Percentiles rank a stretch among this genome's conserved stretches.
These are phyloP conservation scores for Verbascum thapsus DNA, from an alignment of 257 asterid species.

Conservation along the genomic window DNA sequence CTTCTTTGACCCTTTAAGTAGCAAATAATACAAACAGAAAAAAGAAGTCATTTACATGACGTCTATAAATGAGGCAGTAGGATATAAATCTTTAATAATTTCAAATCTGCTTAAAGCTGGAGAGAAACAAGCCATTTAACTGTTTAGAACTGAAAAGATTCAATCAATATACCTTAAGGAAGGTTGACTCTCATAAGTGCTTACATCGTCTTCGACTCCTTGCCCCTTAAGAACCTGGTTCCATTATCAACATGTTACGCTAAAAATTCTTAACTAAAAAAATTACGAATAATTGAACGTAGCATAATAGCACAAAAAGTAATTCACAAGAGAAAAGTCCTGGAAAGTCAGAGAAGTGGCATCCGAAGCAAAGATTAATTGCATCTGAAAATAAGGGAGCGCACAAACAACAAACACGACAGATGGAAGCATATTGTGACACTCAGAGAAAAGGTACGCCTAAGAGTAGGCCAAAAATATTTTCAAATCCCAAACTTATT, in stretches of 20 bases:
- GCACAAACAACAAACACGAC: not conserved
- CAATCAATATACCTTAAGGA: conserved; percentile 49
- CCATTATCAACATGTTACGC: conserved; percentile 5
- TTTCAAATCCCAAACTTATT: not conserved
- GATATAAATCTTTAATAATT: not conserved
- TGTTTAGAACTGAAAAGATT: conserved; percentile 8
- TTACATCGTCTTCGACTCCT: conserved; percentile 55
- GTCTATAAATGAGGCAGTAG: not conserved
- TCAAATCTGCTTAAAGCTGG: conserved; percentile 11
- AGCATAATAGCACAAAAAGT: conserved; percentile 17
- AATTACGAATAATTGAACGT: conserved; percentile 11
- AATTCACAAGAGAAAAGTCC: not conserved
- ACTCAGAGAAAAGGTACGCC: conserved; percentile 1
- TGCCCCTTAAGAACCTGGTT: conserved; percentile 76
- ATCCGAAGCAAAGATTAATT: conserved; percentile 8
- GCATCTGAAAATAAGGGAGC: conserved; percentile 12
- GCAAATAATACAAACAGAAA: conserved; percentile 16
- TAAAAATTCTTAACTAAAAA: conserved; percentile 17
- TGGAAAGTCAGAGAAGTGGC: not conserved
- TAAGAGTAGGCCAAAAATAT: conserved; percentile 10
- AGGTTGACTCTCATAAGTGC: conserved; percentile 52
- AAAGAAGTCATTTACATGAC: not conserved
- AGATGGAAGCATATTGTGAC: not conserved
- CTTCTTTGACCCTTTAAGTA: conserved; percentile 59
- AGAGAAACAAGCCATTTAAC: not conserved